Evolutionary conservation across 495 filamentous ascomycete genomes (phyloP).

Genomic region (Penicillium pulvis): DNA sequence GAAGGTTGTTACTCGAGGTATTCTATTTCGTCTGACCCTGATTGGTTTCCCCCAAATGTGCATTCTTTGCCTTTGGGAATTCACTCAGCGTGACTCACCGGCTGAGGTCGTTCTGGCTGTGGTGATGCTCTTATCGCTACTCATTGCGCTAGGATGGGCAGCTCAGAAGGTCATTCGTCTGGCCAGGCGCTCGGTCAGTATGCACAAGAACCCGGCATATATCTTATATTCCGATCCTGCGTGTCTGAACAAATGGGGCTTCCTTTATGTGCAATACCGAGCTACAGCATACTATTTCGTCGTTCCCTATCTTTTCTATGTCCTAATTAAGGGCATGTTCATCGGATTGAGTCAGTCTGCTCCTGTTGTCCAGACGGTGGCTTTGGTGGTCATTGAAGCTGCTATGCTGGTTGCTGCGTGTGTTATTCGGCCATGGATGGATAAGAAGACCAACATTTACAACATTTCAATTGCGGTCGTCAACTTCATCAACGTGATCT

Average conservation of each 20-base stretch:
- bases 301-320: constrained; percentile 77
- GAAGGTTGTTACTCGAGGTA: constrained; percentile 85
- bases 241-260: constrained; percentile 96
- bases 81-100: constrained; percentile 81
- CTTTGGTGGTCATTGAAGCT: constrained; percentile 83
- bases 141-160: constrained; percentile 80
- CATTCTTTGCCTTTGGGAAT: constrained; percentile 92
- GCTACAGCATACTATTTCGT: constrained; percentile 98
- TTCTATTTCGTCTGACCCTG: constrained; percentile 85
- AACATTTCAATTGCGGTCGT: constrained; percentile 90
- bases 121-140: constrained; percentile 85
- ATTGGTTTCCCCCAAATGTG: constrained; percentile 94
- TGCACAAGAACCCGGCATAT: constrained; percentile 97
- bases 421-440: constrained; percentile 94
- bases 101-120: constrained; percentile 87
- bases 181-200: constrained; percentile 80
- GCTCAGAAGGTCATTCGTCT: constrained; percentile 86
- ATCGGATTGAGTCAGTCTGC: constrained; percentile 77
- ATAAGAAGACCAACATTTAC: constrained; percentile 97
- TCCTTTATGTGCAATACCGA: constrained; percentile 96
- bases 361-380: constrained; percentile 81
- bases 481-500: constrained; percentile 90
- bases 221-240: constrained; percentile 95
- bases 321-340: constrained; percentile 86
- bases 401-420: constrained; percentile 74